Percentiles rank a stretch among this genome's conserved stretches.
Conservation (phyloP, 768 basidiomycete species). For the Auricularia cornea region DNA sequence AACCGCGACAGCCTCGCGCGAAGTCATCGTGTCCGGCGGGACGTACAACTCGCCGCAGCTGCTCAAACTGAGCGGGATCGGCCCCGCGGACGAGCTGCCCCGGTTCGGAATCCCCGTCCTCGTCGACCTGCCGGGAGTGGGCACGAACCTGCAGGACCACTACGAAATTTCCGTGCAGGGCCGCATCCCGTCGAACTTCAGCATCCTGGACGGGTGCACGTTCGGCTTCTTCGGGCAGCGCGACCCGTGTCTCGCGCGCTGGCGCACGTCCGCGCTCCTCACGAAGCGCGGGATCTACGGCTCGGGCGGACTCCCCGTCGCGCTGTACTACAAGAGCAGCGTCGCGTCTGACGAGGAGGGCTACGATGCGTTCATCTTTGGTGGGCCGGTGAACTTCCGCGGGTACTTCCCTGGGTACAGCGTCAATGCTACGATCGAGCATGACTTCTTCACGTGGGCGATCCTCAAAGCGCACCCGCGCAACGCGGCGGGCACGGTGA, state of each 20-base stretch:
- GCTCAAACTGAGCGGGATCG: slow-evolving; percentile 33
- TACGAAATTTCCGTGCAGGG: neutral
- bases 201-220: neutral
- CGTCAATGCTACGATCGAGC: neutral
- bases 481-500: neutral
- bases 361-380: neutral
- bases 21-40: slow-evolving; percentile 18
- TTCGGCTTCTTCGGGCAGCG: neutral
- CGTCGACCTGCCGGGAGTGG: slow-evolving; percentile 34
- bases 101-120: slow-evolving; percentile 21
- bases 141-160: slow-evolving; percentile 32
- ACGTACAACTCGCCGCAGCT: slow-evolving; percentile 27
- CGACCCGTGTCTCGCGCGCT: neutral
- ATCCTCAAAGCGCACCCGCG: neutral
- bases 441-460: neutral
- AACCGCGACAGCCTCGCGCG: slow-evolving; percentile 1
- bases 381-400: neutral
- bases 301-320: neutral
- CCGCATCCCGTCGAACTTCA: neutral
- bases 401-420: neutral
- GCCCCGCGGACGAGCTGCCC: slow-evolving; percentile 24
- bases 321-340: neutral
- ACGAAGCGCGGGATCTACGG: neutral
- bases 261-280: neutral
- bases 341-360: neutral